Base-by-base conservation (phyloP, 495 filamentous ascomycete genomes). In the Hypoxylon fuscum region DNA sequence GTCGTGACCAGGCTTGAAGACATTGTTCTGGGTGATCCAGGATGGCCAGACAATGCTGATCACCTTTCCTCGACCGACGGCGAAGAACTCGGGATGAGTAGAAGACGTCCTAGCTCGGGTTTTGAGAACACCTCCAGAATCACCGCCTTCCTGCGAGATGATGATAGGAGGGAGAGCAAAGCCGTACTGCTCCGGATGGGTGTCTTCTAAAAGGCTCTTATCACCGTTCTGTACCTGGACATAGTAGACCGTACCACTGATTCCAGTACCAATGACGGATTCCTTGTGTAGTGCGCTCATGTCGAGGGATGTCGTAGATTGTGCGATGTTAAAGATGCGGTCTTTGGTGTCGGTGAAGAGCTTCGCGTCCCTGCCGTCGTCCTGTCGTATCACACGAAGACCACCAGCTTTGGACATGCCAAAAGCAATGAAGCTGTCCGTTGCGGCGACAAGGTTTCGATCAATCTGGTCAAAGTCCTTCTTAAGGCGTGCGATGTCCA, bases 381-480 rank as follows among this genome's bases (percentile, higher is more conserved):
- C 92, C 73, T 99, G 96, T 55, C 91, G 86, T 69, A 99, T 96
- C 31, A 99, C 88, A 38, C 93, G 84, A 48, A 98, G 84, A 25
- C 96, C 95, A 20, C 92, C 93, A 55, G 88, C 89, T 79, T 96
- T 97, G 14, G 89, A 88, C 74, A 96, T 88, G 25, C 92, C 92
- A 70, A 97, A 98, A 7, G 90, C 89, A 66, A 99, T 99, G 74
- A 92, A 96, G 11, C 88, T 87, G 62, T 89, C 88, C n/a, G 91
- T 92, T 25, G 93, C 94, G 2, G 93, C 87, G 25, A 92, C 92
- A 40, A 99, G 80, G 44, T 91, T 95, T 48, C 96, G 90, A 70
- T 99, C 96, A 44, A 96, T 85, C 73, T 98, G 96, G 73, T 99
- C 96, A 65, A 98, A 98, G 5, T 95, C 90, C 75, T 98, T 97